These are phyloP conservation scores for Cucumis sativus DNA, from an alignment of 306 rosid species.

Conservation along the genomic window DNA sequence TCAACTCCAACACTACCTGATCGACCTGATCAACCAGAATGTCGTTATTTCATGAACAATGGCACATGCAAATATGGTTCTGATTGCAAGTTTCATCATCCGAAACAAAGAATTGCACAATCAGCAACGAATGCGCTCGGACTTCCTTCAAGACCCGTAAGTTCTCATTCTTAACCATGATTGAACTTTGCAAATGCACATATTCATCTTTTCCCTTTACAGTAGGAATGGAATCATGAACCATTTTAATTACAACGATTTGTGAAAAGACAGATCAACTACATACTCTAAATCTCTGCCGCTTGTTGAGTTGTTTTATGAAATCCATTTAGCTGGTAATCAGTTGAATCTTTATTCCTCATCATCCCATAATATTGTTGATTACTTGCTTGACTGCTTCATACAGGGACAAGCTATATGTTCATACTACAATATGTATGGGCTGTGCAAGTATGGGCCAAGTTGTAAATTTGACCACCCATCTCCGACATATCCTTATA, in stretches of 20 bases:
- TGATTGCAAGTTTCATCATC: slow-evolving; percentile 86
- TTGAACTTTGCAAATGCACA: background rate
- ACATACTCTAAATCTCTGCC: background rate
- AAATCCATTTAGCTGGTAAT: slow-evolving; percentile 1
- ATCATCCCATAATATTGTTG: background rate
- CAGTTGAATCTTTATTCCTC: background rate
- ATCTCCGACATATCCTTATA: slow-evolving; percentile 31
- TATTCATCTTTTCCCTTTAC: background rate
- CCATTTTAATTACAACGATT: background rate
- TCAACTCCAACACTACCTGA: slow-evolving; percentile 46
- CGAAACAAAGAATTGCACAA: slow-evolving; percentile 55
- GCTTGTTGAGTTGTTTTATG: background rate
- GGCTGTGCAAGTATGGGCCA: slow-evolving; percentile 88
- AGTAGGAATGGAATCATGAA: background rate
- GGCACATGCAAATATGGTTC: slow-evolving; percentile 87
- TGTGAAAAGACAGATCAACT: background rate
- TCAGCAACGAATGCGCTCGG: slow-evolving; percentile 44
- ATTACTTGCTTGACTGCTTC: slow-evolving; percentile 10
- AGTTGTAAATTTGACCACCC: slow-evolving; percentile 90
- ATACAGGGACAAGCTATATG: slow-evolving; percentile 76
- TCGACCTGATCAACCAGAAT: slow-evolving; percentile 84
- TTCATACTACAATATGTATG: slow-evolving; percentile 56
- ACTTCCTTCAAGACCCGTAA: slow-evolving; percentile 86
- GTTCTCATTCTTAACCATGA: slow-evolving; percentile 14
- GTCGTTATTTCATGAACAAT: slow-evolving; percentile 68